Evolutionary conservation across 73 alveolate genomes (phyloP).

Genomic region (Paramecium primaurelia): DNA sequence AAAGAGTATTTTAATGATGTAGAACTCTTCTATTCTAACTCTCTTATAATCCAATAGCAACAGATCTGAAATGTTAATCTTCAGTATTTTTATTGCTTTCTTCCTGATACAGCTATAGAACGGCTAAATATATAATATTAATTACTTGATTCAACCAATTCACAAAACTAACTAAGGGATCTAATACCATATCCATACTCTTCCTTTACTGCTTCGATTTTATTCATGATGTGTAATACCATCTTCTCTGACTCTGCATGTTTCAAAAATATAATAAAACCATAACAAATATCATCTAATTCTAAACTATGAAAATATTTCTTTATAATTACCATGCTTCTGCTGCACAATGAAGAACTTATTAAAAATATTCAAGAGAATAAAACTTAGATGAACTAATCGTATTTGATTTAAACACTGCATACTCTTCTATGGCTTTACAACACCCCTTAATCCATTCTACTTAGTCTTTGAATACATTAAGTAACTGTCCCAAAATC

Average conservation of each 20-base stretch:
- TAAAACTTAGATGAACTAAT: neutral
- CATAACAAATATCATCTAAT: slow-evolving; percentile 29
- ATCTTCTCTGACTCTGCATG: slow-evolving; percentile 34
- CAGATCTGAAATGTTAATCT: neutral
- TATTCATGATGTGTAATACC: neutral
- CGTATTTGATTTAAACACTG: neutral
- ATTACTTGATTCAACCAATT: slow-evolving; percentile 27
- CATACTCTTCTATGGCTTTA: slow-evolving; percentile 6
- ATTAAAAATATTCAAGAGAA: slow-evolving; percentile 6
- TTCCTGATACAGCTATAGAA: neutral
- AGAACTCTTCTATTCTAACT: neutral
- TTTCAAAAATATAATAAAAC: neutral
- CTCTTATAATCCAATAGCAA: neutral
- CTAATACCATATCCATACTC: neutral
- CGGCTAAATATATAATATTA: neutral
- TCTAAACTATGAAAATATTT: neutral
- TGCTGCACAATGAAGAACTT: neutral
- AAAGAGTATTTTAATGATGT: neutral
- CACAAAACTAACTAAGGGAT: neutral
- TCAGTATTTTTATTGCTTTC: slow-evolving; percentile 25
- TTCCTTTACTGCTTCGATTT: neutral
- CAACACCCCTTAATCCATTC: slow-evolving; percentile 6
- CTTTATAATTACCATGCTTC: neutral
- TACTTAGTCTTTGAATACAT: neutral
- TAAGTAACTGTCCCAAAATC: neutral